Evolutionary conservation across 495 filamentous ascomycete species (phyloP), one percentile per base, ranked within the genome.

Genomic region (Tirmania nivea): DNA sequence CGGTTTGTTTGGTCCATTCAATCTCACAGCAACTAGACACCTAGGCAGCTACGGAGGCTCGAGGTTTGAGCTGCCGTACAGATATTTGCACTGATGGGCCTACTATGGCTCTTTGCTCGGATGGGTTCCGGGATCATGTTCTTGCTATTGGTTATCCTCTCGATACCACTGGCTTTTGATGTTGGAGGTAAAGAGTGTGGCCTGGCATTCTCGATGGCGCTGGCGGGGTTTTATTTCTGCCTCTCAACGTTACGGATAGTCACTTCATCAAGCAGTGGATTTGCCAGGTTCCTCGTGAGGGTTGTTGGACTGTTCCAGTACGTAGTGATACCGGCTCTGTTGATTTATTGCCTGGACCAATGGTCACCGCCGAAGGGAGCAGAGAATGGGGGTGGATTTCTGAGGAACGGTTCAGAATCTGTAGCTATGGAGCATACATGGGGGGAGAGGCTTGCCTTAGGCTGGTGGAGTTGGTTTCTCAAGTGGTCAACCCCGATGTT

Each of bases 401-500:
- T 42, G 14, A 14, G 35, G 54, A 47, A 47, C 34, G 54, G 19
- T n/a, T 56, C 14, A 8, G 35, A 16, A 34, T 14, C 16, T 10
- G 60, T 73, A 76, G 54, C 79, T 78, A 16, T 71, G 75, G 53
- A 55, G 35, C 49, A 48, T 19, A 50, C 54, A 14, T 45, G 49
- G 60, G 62, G 87, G 1, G 84, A 95, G 70, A 79, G 70, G 3
- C 68, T 83, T 49, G 80, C 83, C 10, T 74, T 97, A 57, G 86
- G 87, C 10, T 76, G 76, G 53, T 97, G 90, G 90, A 86, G 94
- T 63, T 86, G 80, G 61, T 67, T 88, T 36, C 69, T 97, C 65
- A 76, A 82, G 67, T 95, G 88, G 73, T 93, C 87, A 17, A 89
- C 85, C n/a, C 90, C 90, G 0, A 73, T 93, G 12, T 97, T 95